Evolutionary conservation across 345 rosid species (phyloP), one percentile per base, ranked within the genome.

Genomic region (Rhizophora mangle): DNA sequence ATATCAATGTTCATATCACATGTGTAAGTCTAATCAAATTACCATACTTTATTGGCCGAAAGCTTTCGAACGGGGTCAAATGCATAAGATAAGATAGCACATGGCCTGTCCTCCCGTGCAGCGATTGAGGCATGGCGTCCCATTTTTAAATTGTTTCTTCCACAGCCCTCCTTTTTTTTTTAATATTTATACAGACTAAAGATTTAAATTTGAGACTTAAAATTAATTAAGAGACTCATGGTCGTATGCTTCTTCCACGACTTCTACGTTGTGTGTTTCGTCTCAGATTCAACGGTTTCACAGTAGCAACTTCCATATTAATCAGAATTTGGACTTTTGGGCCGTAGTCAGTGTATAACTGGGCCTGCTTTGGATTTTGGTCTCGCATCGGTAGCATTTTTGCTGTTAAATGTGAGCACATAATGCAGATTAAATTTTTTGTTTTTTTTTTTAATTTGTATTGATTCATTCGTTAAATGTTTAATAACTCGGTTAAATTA

Each of bases 181-280:
- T 32, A 2, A 3, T 29, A 29, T 29, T 29, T 3, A 29, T 29
- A 29, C 31, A 29, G 31, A 32, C 36, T 5, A 32, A 32, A 32
- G 6, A 6, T 32, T 32, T 6, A 6, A 32, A 5, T 32, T 32
- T 0, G 5, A 32, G 6, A 32, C 6, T 5, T 32, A 32, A 32
- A 32, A 0, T 32, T 2, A 32, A 0, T 32, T 2, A 29, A 29
- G 31, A 29, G 1, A 32, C 6, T 5, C 36, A 6, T 6, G 36
- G 6, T 7, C 7, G 1, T 5, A 5, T 6, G 6, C 36, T 72
- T 56, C 65, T 46, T 66, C 62, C 1, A 6, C 7, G 21, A 5
- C 20, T 36, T 21, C 56, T 72, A 69, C 82, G 70, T 68, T 72
- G 76, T 60, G 78, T 60, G 78, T 52, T 58, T 46, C 65, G 74